phyloP scores from a whole-genome alignment of 441 rosid genomes.

The Erodium texanum region DNA sequence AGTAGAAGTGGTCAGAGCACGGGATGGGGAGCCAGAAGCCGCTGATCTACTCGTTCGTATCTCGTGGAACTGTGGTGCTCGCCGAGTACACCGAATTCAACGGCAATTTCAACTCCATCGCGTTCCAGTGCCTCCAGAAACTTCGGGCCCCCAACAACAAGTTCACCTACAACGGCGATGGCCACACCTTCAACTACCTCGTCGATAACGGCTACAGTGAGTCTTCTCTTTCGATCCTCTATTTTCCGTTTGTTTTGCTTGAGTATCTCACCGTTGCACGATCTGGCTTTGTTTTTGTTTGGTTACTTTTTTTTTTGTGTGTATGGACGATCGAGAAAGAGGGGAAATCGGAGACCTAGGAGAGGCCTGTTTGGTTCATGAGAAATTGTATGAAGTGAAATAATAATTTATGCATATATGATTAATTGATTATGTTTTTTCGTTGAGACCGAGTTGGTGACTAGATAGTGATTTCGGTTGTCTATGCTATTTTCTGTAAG shows the following conservation, averaged over 20 bases:
- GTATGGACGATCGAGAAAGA: not conserved
- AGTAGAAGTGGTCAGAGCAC: not conserved
- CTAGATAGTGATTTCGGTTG: not conserved
- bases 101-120: conserved; percentile 61
- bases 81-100: conserved; percentile 62
- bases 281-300: not conserved
- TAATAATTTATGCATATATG: not conserved
- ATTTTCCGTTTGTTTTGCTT: not conserved
- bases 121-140: conserved; percentile 74
- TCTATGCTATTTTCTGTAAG: not conserved
- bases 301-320: not conserved
- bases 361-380: not conserved
- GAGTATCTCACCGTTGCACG: not conserved
- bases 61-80: conserved; percentile 50
- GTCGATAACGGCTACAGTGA: conserved; percentile 2
- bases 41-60: conserved; percentile 67
- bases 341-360: not conserved
- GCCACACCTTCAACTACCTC: conserved; percentile 54
- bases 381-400: not conserved
- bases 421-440: not conserved
- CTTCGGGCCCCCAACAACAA: conserved; percentile 61
- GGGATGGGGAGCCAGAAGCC: conserved; percentile 22
- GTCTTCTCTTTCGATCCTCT: not conserved
- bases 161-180: conserved; percentile 74
- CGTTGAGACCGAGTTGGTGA: not conserved